Conservation (phyloP, 2,329 filamentous ascomycete genomes). For the Didymella exigua region DNA sequence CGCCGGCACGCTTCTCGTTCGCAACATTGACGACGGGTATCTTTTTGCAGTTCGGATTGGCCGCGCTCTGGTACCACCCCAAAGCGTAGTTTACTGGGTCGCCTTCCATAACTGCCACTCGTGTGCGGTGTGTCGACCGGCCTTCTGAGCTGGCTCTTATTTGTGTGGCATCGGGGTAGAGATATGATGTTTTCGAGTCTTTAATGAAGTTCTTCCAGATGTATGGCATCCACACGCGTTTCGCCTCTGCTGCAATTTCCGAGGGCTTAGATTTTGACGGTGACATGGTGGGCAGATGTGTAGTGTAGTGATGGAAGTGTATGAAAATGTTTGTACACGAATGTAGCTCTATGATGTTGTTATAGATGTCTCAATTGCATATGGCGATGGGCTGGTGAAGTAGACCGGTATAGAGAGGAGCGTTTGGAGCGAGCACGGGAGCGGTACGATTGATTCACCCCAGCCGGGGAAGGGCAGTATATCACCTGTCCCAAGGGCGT, state of each 20-base stretch:
- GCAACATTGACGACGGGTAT: constrained; percentile 75
- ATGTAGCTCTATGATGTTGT: constrained; percentile 3
- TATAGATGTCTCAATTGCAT: constrained; percentile 11
- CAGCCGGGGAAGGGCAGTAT: constrained; percentile 34
- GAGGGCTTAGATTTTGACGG: constrained; percentile 66
- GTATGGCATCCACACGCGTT: constrained; percentile 69
- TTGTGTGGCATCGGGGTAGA: constrained; percentile 54
- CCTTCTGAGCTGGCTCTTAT: constrained; percentile 54
- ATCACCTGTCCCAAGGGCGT: constrained; percentile 36
- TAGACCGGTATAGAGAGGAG: neutral
- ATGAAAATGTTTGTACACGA: constrained; percentile 2
- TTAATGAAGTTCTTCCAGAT: constrained; percentile 63
- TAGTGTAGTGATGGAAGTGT: constrained; percentile 8
- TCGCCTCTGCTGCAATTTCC: constrained; percentile 75
- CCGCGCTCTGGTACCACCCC: constrained; percentile 57
- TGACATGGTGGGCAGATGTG: constrained; percentile 54
- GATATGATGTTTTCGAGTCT: constrained; percentile 64
- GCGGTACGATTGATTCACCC: constrained; percentile 14
- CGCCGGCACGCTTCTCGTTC: constrained; percentile 76
- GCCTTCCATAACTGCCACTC: constrained; percentile 54
- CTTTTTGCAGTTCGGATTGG: constrained; percentile 37
- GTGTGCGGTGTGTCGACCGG: constrained; percentile 51
- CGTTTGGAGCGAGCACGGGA: constrained; percentile 13
- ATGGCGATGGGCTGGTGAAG: constrained; percentile 4
- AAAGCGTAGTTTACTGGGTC: constrained; percentile 61